Conservation (phyloP, 371 early-diverging fungal genomes). For the Funneliformis caledonium region DNA sequence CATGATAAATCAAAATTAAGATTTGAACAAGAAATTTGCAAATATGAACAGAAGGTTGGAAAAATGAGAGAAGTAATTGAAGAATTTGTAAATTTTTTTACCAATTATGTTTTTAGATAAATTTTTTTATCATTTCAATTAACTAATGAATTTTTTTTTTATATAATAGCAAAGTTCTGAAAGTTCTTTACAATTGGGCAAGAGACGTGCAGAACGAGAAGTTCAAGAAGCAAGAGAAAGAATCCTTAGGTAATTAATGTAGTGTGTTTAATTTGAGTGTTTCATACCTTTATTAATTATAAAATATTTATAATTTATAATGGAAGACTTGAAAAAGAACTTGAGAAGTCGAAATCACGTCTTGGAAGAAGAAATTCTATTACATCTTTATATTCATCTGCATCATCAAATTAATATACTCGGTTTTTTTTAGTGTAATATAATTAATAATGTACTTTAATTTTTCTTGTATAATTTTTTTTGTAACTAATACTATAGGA, state of each 20-base stretch:
- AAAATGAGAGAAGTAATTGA: slow-evolving; percentile 70
- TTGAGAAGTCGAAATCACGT: slow-evolving; percentile 49
- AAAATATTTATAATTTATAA: neutral
- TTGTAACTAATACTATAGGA: neutral
- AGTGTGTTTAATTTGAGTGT: neutral
- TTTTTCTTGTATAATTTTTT: neutral
- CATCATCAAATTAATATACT: neutral
- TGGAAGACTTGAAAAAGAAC: slow-evolving; percentile 48
- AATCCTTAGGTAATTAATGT: slow-evolving; percentile 45
- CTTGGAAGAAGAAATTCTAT: slow-evolving; percentile 40
- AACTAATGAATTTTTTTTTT: neutral
- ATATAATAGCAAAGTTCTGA: slow-evolving; percentile 61
- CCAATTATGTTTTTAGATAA: neutral
- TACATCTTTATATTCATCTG: slow-evolving; percentile 3
- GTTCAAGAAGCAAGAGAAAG: slow-evolving; percentile 62
- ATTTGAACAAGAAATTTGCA: slow-evolving; percentile 72
- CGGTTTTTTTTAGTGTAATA: neutral
- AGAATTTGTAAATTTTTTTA: slow-evolving; percentile 63
- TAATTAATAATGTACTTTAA: neutral
- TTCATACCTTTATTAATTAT: neutral
- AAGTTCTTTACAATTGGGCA: slow-evolving; percentile 70
- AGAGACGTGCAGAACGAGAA: slow-evolving; percentile 80
- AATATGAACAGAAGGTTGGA: slow-evolving; percentile 69
- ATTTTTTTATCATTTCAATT: neutral
- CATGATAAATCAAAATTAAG: slow-evolving; percentile 71